Evolutionary conservation across 2,329 filamentous ascomycete genomes (phyloP), one percentile per base, ranked within the genome.

Genomic region (Pseudocercospora crystallina): DNA sequence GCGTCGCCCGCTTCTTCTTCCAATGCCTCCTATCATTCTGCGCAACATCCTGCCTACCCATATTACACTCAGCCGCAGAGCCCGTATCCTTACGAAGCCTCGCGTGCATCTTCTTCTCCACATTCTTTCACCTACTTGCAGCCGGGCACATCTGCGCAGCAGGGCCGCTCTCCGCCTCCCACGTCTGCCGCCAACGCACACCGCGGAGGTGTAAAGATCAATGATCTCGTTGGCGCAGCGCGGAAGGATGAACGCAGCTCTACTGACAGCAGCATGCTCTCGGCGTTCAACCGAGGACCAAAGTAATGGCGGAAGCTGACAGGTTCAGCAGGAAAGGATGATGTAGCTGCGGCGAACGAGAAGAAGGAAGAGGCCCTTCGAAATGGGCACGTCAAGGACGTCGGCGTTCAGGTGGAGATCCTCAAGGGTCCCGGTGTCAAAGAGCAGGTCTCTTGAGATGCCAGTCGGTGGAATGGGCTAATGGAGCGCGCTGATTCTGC

Each of bases 1-100:
- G 66, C 63, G 54, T 73, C 71, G 67, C 73, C 71, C 69, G 69
- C 71, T 59, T 71, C 69, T 49, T 72, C 72, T 42, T 62, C 63
- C 37, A 43, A 38, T 54, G 60, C 68, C 14, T 69, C 71, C 5
- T 74, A 72, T 60, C 64, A 71, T 37, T 66, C 69, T 48, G 67
- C 65, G 14, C 65, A 61, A 36, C 64, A 67, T 31, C 47, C 46
- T 41, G 52, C 52, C 48, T 63, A 56, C 46, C 71, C 72, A 29
- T 75, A 75, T 61, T 73, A 74, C 59, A 58, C 36, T n/a, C 56
- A 50, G 42, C 72, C 72, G 32, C 71, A 71, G 61, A 69, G 68
- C 56, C 62, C 67, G 12, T 73, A 73, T 61, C 66, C 69, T 32
- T 73, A 73, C 60, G 70, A 73, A 49, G 64, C 66, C 40, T 68